Evolutionary conservation across 1,284 basidiomycete species (phyloP).

Genomic region (Stereum hirsutum): DNA sequence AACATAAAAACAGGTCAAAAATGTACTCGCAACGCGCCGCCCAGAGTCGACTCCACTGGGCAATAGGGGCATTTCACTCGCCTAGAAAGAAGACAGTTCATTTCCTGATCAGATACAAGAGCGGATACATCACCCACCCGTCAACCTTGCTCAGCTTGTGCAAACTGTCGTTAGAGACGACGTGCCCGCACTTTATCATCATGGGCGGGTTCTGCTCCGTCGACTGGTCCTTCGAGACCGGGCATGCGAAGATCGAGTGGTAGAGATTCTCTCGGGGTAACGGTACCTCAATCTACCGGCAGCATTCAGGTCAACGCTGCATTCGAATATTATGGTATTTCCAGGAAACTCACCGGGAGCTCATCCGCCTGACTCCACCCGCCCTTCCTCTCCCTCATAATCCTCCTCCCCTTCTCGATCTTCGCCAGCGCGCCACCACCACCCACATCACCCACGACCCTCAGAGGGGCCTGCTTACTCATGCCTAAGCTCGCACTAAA

Average conservation of each 20-base stretch:
- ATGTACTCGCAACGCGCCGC: slow-evolving; percentile 56
- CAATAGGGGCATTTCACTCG: slow-evolving; percentile 88
- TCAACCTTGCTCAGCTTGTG: slow-evolving; percentile 79
- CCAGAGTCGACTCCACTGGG: slow-evolving; percentile 61
- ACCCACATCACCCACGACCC: slow-evolving; percentile 85
- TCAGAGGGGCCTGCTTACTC: slow-evolving; percentile 81
- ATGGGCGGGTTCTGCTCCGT: slow-evolving; percentile 93
- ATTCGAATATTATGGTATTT: not conserved
- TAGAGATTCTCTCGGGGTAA: slow-evolving; percentile 80
- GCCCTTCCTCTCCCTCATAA: slow-evolving; percentile 87
- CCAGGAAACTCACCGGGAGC: slow-evolving; percentile 57
- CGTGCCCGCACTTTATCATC: slow-evolving; percentile 96
- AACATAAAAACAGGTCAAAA: slow-evolving; percentile 43
- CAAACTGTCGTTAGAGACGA: slow-evolving; percentile 84
- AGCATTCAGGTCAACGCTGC: not conserved
- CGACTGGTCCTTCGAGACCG: slow-evolving; percentile 95
- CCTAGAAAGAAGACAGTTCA: slow-evolving; percentile 27
- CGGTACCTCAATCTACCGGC: slow-evolving; percentile 83
- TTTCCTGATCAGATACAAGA: not conserved
- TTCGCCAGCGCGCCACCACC: slow-evolving; percentile 81
- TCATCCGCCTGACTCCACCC: slow-evolving; percentile 90
- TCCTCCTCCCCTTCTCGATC: slow-evolving; percentile 87
- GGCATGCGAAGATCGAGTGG: slow-evolving; percentile 96
- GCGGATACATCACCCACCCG: slow-evolving; percentile 48
- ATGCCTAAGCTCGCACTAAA: slow-evolving; percentile 84